Conservation (phyloP, 2,329 filamentous ascomycete species). For the Chrysosporium keratinophilum region DNA sequence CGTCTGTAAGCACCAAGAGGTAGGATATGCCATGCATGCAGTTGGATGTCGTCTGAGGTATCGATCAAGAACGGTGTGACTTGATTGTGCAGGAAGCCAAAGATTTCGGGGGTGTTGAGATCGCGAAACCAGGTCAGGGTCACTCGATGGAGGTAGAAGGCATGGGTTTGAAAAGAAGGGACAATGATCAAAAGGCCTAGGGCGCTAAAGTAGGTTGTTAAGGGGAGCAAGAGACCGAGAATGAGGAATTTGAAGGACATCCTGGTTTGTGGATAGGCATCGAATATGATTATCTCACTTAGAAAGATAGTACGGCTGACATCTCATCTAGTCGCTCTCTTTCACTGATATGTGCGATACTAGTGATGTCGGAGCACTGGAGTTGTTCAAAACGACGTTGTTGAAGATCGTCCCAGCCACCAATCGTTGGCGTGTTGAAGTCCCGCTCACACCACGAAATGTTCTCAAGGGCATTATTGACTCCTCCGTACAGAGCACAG, state of each 20-base stretch:
- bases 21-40: conserved; percentile 44
- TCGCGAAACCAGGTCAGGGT: conserved; percentile 46
- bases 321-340: background rate
- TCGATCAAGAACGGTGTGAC: conserved; percentile 40
- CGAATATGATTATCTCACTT: background rate
- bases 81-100: conserved; percentile 42
- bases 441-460: too few species aligned
- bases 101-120: conserved; percentile 40
- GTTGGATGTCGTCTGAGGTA: conserved; percentile 32
- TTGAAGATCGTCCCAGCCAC: background rate
- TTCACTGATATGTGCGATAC: too few species aligned
- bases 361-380: too few species aligned
- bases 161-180: conserved; percentile 16
- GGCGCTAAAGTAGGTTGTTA: background rate
- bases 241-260: background rate
- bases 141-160: conserved; percentile 47
- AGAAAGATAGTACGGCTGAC: background rate
- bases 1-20: conserved; percentile 39
- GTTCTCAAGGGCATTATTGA: too few species aligned
- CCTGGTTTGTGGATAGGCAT: too few species aligned
- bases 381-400: background rate
- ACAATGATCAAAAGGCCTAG: background rate
- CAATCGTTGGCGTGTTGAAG: background rate
- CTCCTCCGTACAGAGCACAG: too few species aligned
- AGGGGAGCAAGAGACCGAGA: background rate